A percentile compares a stretch with the other conserved stretches of the same genome.
Conservation (phyloP, 352 stramenopile species). For the Phytophthora quininea region DNA sequence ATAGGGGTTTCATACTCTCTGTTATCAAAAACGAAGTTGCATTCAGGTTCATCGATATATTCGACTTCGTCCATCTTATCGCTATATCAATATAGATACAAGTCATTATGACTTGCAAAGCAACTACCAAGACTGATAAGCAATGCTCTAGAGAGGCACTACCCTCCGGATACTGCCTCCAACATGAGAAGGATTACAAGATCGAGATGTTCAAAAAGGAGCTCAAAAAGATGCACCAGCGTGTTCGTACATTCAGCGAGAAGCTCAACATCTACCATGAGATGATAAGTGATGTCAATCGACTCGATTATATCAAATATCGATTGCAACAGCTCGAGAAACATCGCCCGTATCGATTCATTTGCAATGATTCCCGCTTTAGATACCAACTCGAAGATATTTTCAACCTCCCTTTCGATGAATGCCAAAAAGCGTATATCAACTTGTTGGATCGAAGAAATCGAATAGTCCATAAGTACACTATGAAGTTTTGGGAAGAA, state of each 20-base stretch:
- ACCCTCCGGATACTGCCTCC: not conserved
- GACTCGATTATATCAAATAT: conserved; percentile 3
- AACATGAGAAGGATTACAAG: not conserved
- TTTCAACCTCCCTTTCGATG: conserved; percentile 11
- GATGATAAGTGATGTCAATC: not conserved
- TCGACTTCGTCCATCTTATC: too few species aligned
- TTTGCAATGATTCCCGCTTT: not conserved
- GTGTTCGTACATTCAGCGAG: not conserved
- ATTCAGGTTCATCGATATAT: too few species aligned
- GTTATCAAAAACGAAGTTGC: too few species aligned
- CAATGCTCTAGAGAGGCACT: not conserved
- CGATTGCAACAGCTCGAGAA: not conserved
- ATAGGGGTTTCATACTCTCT: too few species aligned
- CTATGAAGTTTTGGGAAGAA: not conserved
- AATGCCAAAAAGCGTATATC: not conserved
- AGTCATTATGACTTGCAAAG: not conserved
- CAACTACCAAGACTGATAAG: not conserved
- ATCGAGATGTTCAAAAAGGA: not conserved
- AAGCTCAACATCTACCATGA: not conserved
- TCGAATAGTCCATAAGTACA: conserved; percentile 3
- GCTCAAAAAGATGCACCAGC: not conserved
- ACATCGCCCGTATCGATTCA: not conserved
- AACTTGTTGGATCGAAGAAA: not conserved
- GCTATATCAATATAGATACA: too few species aligned
- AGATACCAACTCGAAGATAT: not conserved